Evolutionary conservation across 495 filamentous ascomycete species (phyloP), one percentile per base, ranked within the genome.

Genomic region (Xylaria scruposa): DNA sequence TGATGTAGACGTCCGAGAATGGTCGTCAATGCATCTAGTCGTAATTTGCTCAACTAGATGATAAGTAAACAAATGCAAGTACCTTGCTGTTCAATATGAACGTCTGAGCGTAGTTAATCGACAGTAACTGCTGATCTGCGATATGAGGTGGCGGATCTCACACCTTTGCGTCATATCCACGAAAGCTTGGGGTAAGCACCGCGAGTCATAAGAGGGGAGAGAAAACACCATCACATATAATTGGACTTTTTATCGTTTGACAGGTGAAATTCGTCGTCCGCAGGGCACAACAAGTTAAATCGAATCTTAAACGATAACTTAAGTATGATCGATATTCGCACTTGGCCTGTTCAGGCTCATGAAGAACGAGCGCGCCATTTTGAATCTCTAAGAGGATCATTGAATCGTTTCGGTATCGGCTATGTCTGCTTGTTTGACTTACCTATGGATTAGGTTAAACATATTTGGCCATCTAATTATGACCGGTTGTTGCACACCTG

Each of bases 101-200:
- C 1, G 9, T 17, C 26, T 15, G 13, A 12, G 6, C 6, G 53
- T 56, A 56, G 0, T 13, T 54, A 29, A 54, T 54, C 8, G 53
- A n/a, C 26, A 56, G 12, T 31, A 56, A 56, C 53, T 17, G 24
- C 51, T 26, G 26, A 54, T 26, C 53, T 26, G 17, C 13, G 24
- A 29, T 49, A 49, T 17, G 53, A 54, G 9, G 51, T 54, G 24
- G 21, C 24, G 21, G 21, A 54, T 54, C 24, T 31, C 13, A 56
- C 26, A 17, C 7, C 26, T 56, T 56, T 31, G 53, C 53, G 58
- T 60, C 58, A 60, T 60, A 60, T 60, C 58, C 33, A 60, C 54
- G 54, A 59, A 59, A 59, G 2, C 4, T 33, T 13, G 13, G 29
- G 29, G 54, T 58, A 58, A 58, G 31, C 26, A 33, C 54, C 54